These are phyloP conservation scores for Cercophora samala DNA, from an alignment of 495 filamentous ascomycete genomes.

Conservation along the genomic window DNA sequence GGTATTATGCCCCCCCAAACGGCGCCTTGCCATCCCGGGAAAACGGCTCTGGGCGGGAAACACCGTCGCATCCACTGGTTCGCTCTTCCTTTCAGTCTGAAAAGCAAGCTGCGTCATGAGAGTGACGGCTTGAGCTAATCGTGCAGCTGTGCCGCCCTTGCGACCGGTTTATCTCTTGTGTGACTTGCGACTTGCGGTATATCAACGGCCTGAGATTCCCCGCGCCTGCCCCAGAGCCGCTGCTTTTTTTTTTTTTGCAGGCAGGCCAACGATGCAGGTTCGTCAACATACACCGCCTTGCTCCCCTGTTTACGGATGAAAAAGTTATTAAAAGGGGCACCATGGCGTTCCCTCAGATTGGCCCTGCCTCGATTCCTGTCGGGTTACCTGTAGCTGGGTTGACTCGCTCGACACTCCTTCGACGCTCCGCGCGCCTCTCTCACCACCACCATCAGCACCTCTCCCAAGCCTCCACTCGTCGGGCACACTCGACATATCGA, in stretches of 20 bases:
- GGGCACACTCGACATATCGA: conserved; percentile 6
- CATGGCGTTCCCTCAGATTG: conserved; percentile 29
- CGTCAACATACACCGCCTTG: conserved; percentile 14
- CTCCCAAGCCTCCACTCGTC: conserved; percentile 15
- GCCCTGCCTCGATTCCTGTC: conserved; percentile 22
- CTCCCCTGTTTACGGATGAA: conserved; percentile 10
- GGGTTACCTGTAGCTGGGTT: conserved; percentile 22
- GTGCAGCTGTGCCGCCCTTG: conserved; percentile 14
- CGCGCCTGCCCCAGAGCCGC: conserved; percentile 8
- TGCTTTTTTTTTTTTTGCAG: conserved; percentile 9
- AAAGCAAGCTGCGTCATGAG: conserved; percentile 27
- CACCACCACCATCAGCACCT: conserved; percentile 13
- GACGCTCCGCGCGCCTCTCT: conserved; percentile 11
- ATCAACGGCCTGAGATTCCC: conserved; percentile 1
- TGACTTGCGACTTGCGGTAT: conserved; percentile 7
- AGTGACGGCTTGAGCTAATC: conserved; percentile 20
- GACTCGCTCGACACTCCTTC: conserved; percentile 23
- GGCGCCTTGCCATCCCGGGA: conserved; percentile 1
- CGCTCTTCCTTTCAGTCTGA: conserved; percentile 11
- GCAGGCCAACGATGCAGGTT: conserved; percentile 25
- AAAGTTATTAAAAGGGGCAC: conserved; percentile 15
- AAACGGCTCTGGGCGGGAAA: conserved; percentile 1
- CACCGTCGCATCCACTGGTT: not conserved
- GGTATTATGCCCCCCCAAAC: not conserved
- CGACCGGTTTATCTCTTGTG: not conserved